Conservation (phyloP, 2,329 filamentous ascomycete genomes). For the Phaeosphaeria sp. region DNA sequence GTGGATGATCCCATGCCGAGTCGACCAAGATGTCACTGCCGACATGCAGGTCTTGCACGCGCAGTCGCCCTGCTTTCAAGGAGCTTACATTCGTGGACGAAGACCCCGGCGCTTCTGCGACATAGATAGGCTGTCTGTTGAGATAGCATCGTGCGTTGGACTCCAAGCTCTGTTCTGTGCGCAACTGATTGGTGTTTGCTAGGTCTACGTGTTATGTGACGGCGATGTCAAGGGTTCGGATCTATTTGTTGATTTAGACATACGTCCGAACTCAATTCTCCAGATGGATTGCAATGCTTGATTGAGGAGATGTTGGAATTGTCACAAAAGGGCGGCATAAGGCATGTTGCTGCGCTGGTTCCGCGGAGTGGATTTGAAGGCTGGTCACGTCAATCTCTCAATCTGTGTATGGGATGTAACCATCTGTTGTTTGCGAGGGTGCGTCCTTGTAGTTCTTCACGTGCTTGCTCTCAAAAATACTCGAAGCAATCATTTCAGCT, state of each 20-base stretch:
- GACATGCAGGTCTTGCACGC: conserved; percentile 51
- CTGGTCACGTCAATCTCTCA: neutral
- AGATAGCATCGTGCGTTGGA: neutral
- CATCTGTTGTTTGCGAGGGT: neutral
- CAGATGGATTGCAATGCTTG: neutral
- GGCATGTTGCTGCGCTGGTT: neutral
- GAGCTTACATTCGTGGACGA: conserved; percentile 54
- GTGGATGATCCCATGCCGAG: neutral
- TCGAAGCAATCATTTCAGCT: neutral
- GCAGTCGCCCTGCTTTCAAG: conserved; percentile 49
- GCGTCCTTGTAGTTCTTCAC: neutral
- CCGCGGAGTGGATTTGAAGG: neutral
- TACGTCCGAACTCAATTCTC: neutral
- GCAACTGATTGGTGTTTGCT: neutral
- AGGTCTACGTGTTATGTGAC: neutral
- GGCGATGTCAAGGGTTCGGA: neutral
- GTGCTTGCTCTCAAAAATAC: neutral
- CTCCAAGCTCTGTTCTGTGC: neutral
- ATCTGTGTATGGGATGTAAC: neutral
- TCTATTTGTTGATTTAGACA: neutral
- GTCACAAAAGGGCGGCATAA: neutral
- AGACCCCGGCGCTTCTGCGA: conserved; percentile 56
- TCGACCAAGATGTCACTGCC: conserved; percentile 46
- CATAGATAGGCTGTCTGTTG: conserved; percentile 54
- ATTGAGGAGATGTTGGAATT: neutral